Evolutionary conservation across 2,329 filamentous ascomycete species (phyloP).

Genomic region (Colletotrichum liaoningense): DNA sequence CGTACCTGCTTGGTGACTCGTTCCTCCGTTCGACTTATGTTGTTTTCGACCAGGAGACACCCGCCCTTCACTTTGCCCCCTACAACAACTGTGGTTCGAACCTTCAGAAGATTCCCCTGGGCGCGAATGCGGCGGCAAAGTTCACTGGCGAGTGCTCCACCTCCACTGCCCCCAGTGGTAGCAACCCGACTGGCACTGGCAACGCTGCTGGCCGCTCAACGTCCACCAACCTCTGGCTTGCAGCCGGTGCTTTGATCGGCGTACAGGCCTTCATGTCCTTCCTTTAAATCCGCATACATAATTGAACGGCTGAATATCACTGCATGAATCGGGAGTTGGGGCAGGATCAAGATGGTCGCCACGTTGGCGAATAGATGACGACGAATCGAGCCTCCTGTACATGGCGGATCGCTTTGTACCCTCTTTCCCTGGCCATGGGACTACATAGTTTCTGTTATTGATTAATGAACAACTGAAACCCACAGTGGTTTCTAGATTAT

Average conservation of each 20-base stretch:
- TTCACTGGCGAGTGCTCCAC: slow-evolving; percentile 36
- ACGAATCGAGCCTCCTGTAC: slow-evolving; percentile 10
- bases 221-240: slow-evolving; percentile 15
- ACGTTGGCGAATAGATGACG: slow-evolving; percentile 17
- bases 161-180: slow-evolving; percentile 8
- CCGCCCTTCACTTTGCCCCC: slow-evolving; percentile 41
- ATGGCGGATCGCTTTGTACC: slow-evolving; percentile 30
- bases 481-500: neutral
- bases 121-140: slow-evolving; percentile 36
- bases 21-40: slow-evolving; percentile 58
- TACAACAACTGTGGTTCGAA: slow-evolving; percentile 40
- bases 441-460: slow-evolving; percentile 24
- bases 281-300: slow-evolving; percentile 20
- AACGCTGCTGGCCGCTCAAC: slow-evolving; percentile 25
- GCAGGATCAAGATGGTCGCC: slow-evolving; percentile 7
- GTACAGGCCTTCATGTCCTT: slow-evolving; percentile 19
- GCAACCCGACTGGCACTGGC: neutral
- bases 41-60: slow-evolving; percentile 45
- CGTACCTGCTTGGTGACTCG: slow-evolving; percentile 53
- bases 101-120: slow-evolving; percentile 39
- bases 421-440: slow-evolving; percentile 17
- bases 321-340: slow-evolving; percentile 30
- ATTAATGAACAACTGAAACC: neutral
- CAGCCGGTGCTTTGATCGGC: slow-evolving; percentile 17
- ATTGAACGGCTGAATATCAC: slow-evolving; percentile 19